phyloP scores from a whole-genome alignment of 257 asterid species.

The Misopates orontium region DNA sequence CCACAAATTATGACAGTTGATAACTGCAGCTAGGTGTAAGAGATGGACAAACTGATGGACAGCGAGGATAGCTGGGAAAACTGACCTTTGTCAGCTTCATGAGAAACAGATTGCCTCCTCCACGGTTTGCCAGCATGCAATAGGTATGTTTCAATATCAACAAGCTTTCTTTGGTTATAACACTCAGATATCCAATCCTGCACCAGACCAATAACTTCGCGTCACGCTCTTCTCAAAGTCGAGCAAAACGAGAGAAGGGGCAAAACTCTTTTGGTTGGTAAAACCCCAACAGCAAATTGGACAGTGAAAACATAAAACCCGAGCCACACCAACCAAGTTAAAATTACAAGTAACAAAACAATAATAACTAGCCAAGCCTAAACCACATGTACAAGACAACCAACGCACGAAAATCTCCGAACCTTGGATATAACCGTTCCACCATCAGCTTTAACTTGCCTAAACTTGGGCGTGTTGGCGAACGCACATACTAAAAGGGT shows the following conservation, averaged over 20 bases:
- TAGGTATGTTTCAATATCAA: conserved; percentile 71
- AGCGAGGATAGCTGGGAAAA: background rate
- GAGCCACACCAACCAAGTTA: conserved; percentile 3
- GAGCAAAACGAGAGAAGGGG: background rate
- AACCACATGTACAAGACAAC: background rate
- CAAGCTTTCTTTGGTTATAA: conserved; percentile 60
- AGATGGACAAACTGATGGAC: background rate
- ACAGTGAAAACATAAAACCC: background rate
- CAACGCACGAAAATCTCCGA: conserved; percentile 2
- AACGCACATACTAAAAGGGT: conserved; percentile 86
- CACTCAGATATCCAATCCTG: conserved; percentile 93
- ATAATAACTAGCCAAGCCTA: background rate
- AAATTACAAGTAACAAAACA: conserved; percentile 14
- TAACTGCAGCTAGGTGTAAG: background rate
- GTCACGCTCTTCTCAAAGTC: conserved; percentile 17
- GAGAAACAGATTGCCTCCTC: conserved; percentile 53
- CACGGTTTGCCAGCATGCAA: conserved; percentile 98
- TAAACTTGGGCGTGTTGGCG: conserved; percentile 84
- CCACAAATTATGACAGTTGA: no score
- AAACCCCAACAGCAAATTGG: background rate
- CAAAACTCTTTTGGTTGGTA: background rate
- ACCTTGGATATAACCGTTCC: conserved; percentile 95
- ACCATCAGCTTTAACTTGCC: conserved; percentile 80
- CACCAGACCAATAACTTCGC: conserved; percentile 24
- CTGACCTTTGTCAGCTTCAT: conserved; percentile 54